A percentile compares a stretch with the other conserved stretches of the same genome.
phyloP scores from a whole-genome alignment of 345 rosid species.

The Populus davidiana region DNA sequence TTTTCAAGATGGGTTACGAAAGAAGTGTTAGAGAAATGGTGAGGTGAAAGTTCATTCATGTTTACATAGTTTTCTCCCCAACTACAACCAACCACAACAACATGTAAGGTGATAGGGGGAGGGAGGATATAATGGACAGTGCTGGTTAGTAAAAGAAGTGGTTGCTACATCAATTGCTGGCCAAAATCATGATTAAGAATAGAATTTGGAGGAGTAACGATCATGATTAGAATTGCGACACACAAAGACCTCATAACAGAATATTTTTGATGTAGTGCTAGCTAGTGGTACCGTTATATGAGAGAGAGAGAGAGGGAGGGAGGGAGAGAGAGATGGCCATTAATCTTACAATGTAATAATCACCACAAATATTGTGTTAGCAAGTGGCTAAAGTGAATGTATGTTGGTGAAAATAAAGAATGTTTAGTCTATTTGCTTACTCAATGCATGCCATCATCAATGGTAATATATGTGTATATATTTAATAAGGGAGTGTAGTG shows the following conservation, averaged over 20 bases:
- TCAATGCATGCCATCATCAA: neutral
- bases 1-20: neutral
- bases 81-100: constrained; percentile 22
- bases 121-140: constrained; percentile 16
- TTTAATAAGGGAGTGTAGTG: neutral
- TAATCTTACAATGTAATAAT: neutral
- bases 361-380: neutral
- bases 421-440: neutral
- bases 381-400: neutral
- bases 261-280: constrained; percentile 16
- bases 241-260: constrained; percentile 44
- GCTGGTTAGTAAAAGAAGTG: constrained; percentile 34
- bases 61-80: neutral
- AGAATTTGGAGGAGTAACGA: constrained; percentile 42
- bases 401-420: neutral
- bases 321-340: neutral
- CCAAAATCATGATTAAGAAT: constrained; percentile 60
- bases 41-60: neutral
- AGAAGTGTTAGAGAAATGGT: neutral
- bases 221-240: constrained; percentile 60
- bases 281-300: constrained; percentile 29
- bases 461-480: neutral
- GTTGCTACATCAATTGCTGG: constrained; percentile 75
- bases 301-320: neutral
- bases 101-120: constrained; percentile 6